Base-by-base conservation (phyloP, 257 asterid species). In the Knoxia roxburghii region DNA sequence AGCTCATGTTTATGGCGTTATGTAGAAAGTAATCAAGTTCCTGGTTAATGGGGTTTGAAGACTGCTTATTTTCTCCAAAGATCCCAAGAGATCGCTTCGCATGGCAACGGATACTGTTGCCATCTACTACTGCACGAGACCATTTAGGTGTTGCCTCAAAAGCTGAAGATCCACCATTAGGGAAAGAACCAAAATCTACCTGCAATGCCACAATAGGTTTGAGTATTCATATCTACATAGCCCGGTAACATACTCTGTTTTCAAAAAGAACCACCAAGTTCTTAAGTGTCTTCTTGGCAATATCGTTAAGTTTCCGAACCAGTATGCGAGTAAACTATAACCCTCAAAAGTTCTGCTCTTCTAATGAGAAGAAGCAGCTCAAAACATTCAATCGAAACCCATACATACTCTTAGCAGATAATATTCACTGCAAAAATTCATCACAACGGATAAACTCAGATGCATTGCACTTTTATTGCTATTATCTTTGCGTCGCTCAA, bases 21-120 rank as follows among this genome's bases (percentile, higher is more conserved):
- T 87, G 87, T 40, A 94, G 95, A 57, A 88, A 86, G 73, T 73
- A 79, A 74, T 94, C 96, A 29, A 86, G 73, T 66, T 93, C 97
- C 64, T 88, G 95, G 78, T 83, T 72, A 51, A 80, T 61, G 65
- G 93, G 72, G 63, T 72, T 80, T 60, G 82, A 63, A 0, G 97
- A 82, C 33, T 81, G 79, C 40, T 86, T 79, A 53, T 77, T 65
- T 6, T 84, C 97, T 46, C 82, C 88, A 4, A 74, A 77, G n/a
- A 82, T 60, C 62, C 80, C 87, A 46, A 83, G 64, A 54, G 90
- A 84, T 9, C 85, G 85, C 76, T 72, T 88, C 52, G 93, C 72
- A 78, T 83, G 82, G 70, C 96, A 84, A 12, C 84, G 89, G 55
- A 74, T 56, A 57, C 56, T 80, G 33, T 76, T 76, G 68, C 71